Percentiles rank a stretch among this genome's conserved stretches.
These are phyloP conservation scores for Tieghemiomyces parasiticus DNA, from an alignment of 192 early-diverging fungal species.

Conservation along the genomic window DNA sequence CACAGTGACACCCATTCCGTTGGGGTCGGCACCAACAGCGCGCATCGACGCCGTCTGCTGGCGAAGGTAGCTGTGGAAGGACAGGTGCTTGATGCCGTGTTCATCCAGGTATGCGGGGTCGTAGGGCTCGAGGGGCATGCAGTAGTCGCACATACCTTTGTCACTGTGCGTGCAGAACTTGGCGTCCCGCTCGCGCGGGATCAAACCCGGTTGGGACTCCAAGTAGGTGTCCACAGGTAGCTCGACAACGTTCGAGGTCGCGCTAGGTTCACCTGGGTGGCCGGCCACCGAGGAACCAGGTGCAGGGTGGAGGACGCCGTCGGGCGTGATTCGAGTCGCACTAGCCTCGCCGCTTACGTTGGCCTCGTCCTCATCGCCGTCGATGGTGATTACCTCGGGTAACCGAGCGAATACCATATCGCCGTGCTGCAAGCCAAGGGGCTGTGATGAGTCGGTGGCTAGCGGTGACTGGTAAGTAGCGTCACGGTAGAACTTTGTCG, in stretches of 20 bases:
- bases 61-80: slow-evolving; percentile 82
- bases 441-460: not conserved
- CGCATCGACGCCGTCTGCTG: slow-evolving; percentile 33
- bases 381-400: not conserved
- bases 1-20: slow-evolving; percentile 3
- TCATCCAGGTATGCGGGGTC: slow-evolving; percentile 74
- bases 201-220: not conserved
- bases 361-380: no score
- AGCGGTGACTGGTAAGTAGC: not conserved
- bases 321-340: no score
- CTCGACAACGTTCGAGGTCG: not conserved
- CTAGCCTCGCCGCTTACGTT: no score
- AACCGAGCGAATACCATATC: not conserved
- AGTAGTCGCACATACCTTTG: slow-evolving; percentile 88
- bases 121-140: slow-evolving; percentile 84
- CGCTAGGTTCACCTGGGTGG: no score
- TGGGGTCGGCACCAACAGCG: not conserved
- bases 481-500: not conserved
- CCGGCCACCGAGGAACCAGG: no score
- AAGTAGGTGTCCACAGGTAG: not conserved
- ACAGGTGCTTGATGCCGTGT: slow-evolving; percentile 95
- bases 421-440: not conserved
- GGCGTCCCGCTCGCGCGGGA: not conserved
- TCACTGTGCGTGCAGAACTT: slow-evolving; percentile 42
- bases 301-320: no score